Percentiles rank a stretch among this genome's conserved stretches.
Conservation (phyloP, 169 alveolate genomes). For the Amoebophrya sp. region DNA sequence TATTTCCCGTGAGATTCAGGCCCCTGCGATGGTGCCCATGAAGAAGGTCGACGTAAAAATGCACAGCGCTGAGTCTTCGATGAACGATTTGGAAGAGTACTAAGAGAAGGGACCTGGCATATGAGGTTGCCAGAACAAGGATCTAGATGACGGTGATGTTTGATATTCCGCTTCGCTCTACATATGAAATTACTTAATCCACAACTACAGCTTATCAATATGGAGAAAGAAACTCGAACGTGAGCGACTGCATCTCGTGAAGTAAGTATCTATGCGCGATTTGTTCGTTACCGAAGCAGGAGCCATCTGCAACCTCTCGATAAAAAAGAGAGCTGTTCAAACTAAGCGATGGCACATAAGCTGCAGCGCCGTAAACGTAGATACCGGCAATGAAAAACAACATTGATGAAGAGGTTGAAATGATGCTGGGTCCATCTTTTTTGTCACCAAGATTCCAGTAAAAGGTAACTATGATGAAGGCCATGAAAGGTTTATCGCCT, state of each 20-base stretch:
- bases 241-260: too few species aligned
- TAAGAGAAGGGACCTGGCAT: not conserved
- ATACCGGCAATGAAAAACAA: not conserved
- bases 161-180: too few species aligned
- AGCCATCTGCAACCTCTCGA: not conserved
- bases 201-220: too few species aligned
- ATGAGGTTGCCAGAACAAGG: too few species aligned
- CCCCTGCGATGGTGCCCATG: not conserved
- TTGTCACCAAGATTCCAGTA: not conserved
- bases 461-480: not conserved
- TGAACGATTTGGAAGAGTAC: not conserved
- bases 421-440: not conserved
- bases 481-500: not conserved
- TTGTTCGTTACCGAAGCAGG: not conserved
- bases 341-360: not conserved
- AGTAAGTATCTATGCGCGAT: too few species aligned
- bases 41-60: not conserved
- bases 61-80: not conserved
- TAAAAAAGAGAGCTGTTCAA: not conserved
- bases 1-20: not conserved
- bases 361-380: not conserved
- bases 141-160: too few species aligned
- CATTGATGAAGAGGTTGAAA: not conserved
- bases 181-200: too few species aligned
- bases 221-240: too few species aligned